Percentiles rank a stretch among this genome's conserved stretches.
Evolutionary conservation across 129 eudicot genomes (phyloP).

Genomic region (Chrysanthemum makinoi): DNA sequence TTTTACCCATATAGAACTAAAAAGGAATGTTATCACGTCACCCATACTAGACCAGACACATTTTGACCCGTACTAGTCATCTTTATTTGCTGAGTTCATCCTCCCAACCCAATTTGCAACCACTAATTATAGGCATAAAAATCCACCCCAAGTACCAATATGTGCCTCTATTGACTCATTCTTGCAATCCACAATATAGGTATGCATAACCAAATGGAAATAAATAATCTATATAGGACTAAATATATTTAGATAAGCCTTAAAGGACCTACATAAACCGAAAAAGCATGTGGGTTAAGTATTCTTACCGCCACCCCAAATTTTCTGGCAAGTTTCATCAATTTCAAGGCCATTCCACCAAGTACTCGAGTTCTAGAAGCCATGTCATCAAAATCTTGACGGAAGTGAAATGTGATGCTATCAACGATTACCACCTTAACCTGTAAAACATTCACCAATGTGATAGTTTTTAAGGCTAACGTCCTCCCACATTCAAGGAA

Average conservation of each 20-base stretch:
- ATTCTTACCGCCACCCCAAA: conserved; percentile 77
- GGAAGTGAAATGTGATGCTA: conserved; percentile 87
- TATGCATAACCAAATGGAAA: not conserved
- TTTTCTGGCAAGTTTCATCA: conserved; percentile 81
- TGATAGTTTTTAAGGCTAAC: not conserved
- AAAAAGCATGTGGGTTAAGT: not conserved
- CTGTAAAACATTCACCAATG: conserved; percentile 35
- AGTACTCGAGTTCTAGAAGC: conserved; percentile 87
- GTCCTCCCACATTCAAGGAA: too few species aligned
- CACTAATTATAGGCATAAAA: too few species aligned
- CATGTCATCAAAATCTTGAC: conserved; percentile 98
- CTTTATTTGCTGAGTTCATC: too few species aligned
- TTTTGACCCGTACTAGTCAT: not conserved
- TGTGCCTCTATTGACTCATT: not conserved
- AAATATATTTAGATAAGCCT: not conserved
- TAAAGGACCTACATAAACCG: not conserved
- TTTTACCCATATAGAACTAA: not conserved
- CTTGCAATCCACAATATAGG: not conserved
- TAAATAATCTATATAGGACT: not conserved
- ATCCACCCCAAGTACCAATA: too few species aligned
- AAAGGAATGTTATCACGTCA: not conserved
- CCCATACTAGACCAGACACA: too few species aligned
- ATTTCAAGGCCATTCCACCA: conserved; percentile 72
- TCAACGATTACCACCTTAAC: conserved; percentile 82
- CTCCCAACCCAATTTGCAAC: too few species aligned